phyloP scores from a whole-genome alignment of 495 filamentous ascomycete genomes.

The Hypoxylon intermedium region DNA sequence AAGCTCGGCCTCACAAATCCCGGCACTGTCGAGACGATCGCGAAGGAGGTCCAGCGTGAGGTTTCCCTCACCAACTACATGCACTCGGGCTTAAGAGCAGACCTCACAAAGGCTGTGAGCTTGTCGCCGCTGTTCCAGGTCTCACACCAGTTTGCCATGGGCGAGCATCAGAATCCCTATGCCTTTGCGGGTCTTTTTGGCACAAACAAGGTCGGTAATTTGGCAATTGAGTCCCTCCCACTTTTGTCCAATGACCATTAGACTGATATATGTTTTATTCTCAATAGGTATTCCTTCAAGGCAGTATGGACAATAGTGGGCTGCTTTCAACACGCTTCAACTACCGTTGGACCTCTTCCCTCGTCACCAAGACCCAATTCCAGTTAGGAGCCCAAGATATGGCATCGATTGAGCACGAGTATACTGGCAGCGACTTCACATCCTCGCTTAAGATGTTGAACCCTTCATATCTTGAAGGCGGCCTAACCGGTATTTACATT shows the following conservation, averaged over 20 bases:
- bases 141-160: conserved; percentile 94
- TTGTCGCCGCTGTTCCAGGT: conserved; percentile 94
- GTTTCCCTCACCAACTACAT: conserved; percentile 93
- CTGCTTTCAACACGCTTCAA: conserved; percentile 83
- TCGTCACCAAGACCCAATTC: conserved; percentile 84
- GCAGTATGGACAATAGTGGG: conserved; percentile 89
- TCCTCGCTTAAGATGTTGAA: conserved; percentile 90
- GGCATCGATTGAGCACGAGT: conserved; percentile 91
- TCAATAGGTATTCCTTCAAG: conserved; percentile 88
- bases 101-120: conserved; percentile 94
- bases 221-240: neutral
- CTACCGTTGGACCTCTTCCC: conserved; percentile 77
- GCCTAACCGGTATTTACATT: conserved; percentile 91
- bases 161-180: conserved; percentile 89
- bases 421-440: conserved; percentile 89
- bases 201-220: conserved; percentile 77
- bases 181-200: conserved; percentile 93
- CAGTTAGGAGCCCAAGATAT: conserved; percentile 79
- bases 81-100: conserved; percentile 93
- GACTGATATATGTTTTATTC: conserved; percentile 10
- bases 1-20: conserved; percentile 90
- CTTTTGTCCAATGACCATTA: neutral
- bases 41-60: conserved; percentile 91
- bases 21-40: conserved; percentile 89
- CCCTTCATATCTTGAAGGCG: conserved; percentile 89